A percentile compares a stretch with the other conserved stretches of the same genome.
Evolutionary conservation across 1,284 basidiomycete species (phyloP).

Genomic region (Pseudomicrostroma phylloplanum): DNA sequence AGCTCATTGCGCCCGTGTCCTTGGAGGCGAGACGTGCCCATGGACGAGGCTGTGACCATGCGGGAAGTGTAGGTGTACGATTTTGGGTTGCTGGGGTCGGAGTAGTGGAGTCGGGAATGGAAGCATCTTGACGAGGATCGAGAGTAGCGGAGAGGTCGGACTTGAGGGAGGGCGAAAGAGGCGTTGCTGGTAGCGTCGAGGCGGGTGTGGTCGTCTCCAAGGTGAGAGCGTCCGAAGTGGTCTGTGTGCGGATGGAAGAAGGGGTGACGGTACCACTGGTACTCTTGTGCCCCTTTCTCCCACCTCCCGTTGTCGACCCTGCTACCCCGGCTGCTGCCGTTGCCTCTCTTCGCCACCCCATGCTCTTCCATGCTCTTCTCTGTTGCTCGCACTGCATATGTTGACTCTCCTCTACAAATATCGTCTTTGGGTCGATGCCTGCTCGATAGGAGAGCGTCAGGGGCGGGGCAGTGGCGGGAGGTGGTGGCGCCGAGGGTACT

Average conservation of each 20-base stretch:
- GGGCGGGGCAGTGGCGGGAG: slow-evolving; percentile 23
- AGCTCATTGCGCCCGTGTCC: slow-evolving; percentile 9
- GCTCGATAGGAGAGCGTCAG: slow-evolving; percentile 29
- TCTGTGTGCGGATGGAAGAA: too few relatives aligned
- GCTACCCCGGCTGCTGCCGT: too few relatives aligned
- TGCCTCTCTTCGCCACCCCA: too few relatives aligned
- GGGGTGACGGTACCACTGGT: too few relatives aligned
- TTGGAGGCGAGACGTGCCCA: slow-evolving; percentile 13
- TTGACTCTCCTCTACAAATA: slow-evolving; percentile 10
- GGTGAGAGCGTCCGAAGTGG: too few relatives aligned
- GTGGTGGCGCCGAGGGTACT: slow-evolving; percentile 15
- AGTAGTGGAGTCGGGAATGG: slow-evolving; percentile 26
- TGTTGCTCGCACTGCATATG: not conserved
- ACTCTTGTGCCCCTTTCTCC: too few relatives aligned
- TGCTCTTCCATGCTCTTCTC: not conserved
- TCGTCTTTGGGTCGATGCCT: slow-evolving; percentile 15
- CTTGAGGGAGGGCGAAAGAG: slow-evolving; percentile 10
- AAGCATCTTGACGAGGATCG: slow-evolving; percentile 12
- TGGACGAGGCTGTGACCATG: slow-evolving; percentile 9
- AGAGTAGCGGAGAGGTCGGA: not conserved
- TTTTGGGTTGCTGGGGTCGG: slow-evolving; percentile 7
- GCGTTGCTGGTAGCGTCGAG: not conserved
- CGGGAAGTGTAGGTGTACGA: not conserved
- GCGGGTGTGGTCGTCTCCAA: too few relatives aligned
- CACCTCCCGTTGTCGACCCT: too few relatives aligned